phyloP scores from a whole-genome alignment of 495 filamentous ascomycete genomes.

The Aspergillus nanangensis region DNA sequence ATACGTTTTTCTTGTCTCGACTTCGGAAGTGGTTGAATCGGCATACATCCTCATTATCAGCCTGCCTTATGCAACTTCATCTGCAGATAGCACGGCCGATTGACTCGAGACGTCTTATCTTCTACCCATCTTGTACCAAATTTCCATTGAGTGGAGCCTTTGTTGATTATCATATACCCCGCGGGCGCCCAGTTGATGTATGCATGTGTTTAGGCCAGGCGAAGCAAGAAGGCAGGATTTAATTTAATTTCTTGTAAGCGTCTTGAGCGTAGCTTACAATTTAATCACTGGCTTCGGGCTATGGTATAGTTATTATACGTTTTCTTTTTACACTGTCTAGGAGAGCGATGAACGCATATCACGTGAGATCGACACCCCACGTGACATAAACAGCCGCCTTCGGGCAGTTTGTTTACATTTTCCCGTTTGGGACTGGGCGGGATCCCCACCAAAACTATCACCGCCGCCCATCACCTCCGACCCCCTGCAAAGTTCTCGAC shows the following conservation, averaged over 20 bases:
- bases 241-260: not conserved
- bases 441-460: not conserved
- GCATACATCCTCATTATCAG: too few species aligned
- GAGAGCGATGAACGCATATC: too few species aligned
- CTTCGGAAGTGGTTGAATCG: not conserved
- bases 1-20: constrained; percentile 6
- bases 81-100: too few species aligned
- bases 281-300: too few species aligned
- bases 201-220: constrained; percentile 8
- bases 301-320: too few species aligned
- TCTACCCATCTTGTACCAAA: constrained; percentile 6
- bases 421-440: not conserved
- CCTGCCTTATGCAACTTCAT: too few species aligned
- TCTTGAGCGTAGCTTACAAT: not conserved
- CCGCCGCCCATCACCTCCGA: not conserved
- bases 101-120: too few species aligned
- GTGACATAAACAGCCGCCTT: not conserved
- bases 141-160: constrained; percentile 10
- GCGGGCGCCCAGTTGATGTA: constrained; percentile 13
- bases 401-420: not conserved
- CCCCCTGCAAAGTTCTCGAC: not conserved
- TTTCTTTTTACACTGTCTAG: too few species aligned
- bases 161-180: constrained; percentile 18
- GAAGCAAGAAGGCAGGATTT: constrained; percentile 6
- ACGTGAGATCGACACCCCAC: not conserved